Base-by-base conservation (phyloP, 2,329 filamentous ascomycete genomes). In the Rutstroemia sp. region DNA sequence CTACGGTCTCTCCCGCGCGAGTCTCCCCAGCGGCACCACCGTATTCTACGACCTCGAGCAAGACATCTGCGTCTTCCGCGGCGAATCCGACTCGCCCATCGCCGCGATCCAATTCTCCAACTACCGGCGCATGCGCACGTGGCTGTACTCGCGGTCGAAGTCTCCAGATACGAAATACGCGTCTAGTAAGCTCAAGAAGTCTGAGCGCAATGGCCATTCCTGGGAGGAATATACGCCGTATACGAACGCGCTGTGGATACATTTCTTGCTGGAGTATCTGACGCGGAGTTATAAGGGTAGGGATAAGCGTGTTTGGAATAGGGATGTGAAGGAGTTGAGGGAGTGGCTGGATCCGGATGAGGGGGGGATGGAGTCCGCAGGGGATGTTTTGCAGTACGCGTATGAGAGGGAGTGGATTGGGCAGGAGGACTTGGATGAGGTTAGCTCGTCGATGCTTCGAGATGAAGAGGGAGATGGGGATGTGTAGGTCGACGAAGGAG, bases 211-310 rank as follows among this genome's bases (percentile, higher is more conserved):
- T 39, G 46, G 51, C 14, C 59, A 57, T 3, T 72, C 74, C 1
- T 86, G 83, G 83, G 68, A 72, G 5, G 73, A 70, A 1, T 77
- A 79, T 61, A 75, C 75, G 27, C 81, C 83, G 0, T 86, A 85
- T 67, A 84, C 80, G 4, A 86, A 86, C 60, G 80, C 85, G 1
- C 70, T 86, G 17, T 86, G 83, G 83, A 73, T 86, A 2, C 78
- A 80, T 3, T 86, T 54, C 14, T 5, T 57, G 2, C 38, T 57
- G 9, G 48, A 57, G 12, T 57, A 57, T 38, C 14, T 57, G 6
- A 54, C 49, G 30, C 4, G 0, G 16, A 38, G 12, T 14, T 3
- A 5, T 3, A 42, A 36, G 1, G 12, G 14, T 14, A 42, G 14
- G 44, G 16, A 30, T 39, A 50, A 21, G 36, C 50, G n/a, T 23